Evolutionary conservation across 148 eudicot genomes (phyloP), one percentile per base, ranked within the genome.

Genomic region (Rhododendron ferrugineum): DNA sequence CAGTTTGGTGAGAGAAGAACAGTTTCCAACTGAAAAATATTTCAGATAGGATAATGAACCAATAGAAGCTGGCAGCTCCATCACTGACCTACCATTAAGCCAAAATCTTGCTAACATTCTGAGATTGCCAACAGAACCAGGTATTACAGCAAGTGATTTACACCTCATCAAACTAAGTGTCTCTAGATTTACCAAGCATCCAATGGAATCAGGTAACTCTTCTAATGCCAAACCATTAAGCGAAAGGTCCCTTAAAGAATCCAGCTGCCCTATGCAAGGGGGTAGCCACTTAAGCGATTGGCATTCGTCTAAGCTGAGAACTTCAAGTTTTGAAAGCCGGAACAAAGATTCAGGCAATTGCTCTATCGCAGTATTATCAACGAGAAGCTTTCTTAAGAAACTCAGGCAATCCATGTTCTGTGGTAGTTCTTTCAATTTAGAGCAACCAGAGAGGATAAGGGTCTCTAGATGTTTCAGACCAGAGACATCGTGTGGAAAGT

Each of bases 381-480:
- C 44, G 49, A 82, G 84, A 46, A 93, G 90, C 60, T 82, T 81
- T 79, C 18, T 83, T 79, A 93, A 86, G 36, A 93, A 92, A 58
- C 73, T 87, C 93, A 91, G 80, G 84, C 91, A 87, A 7, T 90
- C 82, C 56, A 92, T 82, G 28, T 89, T 87, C 32, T 82, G 30
- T 11, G 94, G 96, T 26, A 93, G 87, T 47, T 79, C 47, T 79
- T 37, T 89, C 80, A 93, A 80, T 85, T 89, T 88, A 20, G 82
- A 83, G 90, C 94, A 93, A n/a, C 83, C 85, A 10, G 94, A 90
- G 82, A 93, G 90, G 79, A 84, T 87, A 50, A 93, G 79, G n/a
- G 84, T 91, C 85, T 85, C 89, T 8, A 93, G 90, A 79, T 83
- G 22, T 87, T 84, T 91, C 79, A 92, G 86, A 82, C 96, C 96